phyloP scores from a whole-genome alignment of 768 basidiomycete genomes.

The Panellus pusillus region DNA sequence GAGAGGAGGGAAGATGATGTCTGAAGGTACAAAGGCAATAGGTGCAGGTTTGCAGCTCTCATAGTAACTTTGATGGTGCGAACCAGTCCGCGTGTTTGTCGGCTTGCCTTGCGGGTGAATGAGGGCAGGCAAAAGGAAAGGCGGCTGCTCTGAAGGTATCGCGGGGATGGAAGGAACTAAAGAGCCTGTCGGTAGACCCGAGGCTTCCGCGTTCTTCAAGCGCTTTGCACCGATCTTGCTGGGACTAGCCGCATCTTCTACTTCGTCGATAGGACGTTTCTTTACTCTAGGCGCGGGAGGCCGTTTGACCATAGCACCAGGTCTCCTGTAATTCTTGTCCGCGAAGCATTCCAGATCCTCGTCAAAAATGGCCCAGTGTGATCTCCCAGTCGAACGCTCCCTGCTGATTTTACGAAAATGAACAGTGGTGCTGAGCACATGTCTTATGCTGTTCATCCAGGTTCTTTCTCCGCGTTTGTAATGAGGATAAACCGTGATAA shows the following conservation, averaged over 20 bases:
- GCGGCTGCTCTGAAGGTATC: conserved; percentile 10
- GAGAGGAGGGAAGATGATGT: conserved; percentile 73
- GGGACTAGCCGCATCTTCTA: conserved; percentile 10
- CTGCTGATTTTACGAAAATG: conserved; percentile 86
- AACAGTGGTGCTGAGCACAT: conserved; percentile 90
- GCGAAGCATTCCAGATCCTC: conserved; percentile 82
- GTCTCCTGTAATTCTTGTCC: conserved; percentile 79
- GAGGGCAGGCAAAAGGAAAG: conserved; percentile 17
- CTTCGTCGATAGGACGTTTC: conserved; percentile 35
- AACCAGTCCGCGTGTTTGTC: conserved; percentile 46
- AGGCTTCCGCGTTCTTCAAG: conserved; percentile 24
- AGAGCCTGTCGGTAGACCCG: background rate
- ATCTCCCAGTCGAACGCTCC: conserved; percentile 75
- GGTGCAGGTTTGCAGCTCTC: conserved; percentile 52
- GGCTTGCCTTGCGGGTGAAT: conserved; percentile 18
- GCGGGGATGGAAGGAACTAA: conserved; percentile 3
- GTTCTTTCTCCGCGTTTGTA: conserved; percentile 92
- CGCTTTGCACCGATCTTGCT: conserved; percentile 29
- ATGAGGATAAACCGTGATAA: conserved; percentile 89
- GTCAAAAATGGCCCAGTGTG: conserved; percentile 85
- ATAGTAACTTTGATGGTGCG: conserved; percentile 76
- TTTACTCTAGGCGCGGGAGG: conserved; percentile 28
- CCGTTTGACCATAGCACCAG: conserved; percentile 17
- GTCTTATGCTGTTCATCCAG: conserved; percentile 99
- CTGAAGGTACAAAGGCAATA: conserved; percentile 48